Evolutionary conservation across 1,284 basidiomycete genomes (phyloP), one percentile per base, ranked within the genome.

Genomic region (Irpex lacteus): DNA sequence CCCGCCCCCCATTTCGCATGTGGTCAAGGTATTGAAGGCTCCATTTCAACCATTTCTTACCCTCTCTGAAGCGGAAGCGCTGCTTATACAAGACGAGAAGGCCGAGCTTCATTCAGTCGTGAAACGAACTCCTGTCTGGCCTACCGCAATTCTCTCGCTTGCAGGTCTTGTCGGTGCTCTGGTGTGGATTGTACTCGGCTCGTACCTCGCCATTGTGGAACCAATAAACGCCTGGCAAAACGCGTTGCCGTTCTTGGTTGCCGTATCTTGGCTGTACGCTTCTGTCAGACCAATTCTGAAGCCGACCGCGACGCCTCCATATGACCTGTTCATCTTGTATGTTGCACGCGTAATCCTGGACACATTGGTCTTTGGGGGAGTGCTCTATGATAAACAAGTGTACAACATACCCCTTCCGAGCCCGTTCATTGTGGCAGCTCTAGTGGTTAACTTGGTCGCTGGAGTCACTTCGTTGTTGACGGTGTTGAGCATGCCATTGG

Each of bases 181-280:
- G 11, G 73, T 71, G 6, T 88, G 87, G 86, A 70, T 85, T 21
- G 77, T 75, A 4, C 69, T 80, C 36, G 83, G 80, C 4, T 81
- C 80, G 5, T 87, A 81, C 70, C 68, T 67, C 8, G 64, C 82
- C 54, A 69, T 74, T n/a, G 67, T 77, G 2, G 66, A 68, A 56
- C 65, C 70, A 0, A 34, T 63, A 2, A 65, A 74, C n/a, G 59
- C 72, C 0, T 76, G 77, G 73, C 65, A 64, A 9, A 73, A 69
- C 4, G 50, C 78, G 1, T 73, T 75, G 11, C 73, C 78, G 1
- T 75, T 85, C 60, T 70, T 85, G 18, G 67, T 83, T 32, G 81
- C 83, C 0, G 60, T 74, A 4, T 76, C 82, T 7, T 91, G 89
- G 90, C 70, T 86, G 8, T 89, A 88, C 71, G 82, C 83, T 0